Evolutionary conservation across 345 rosid species (phyloP).

Genomic region (Aquilaria yunnanensis): DNA sequence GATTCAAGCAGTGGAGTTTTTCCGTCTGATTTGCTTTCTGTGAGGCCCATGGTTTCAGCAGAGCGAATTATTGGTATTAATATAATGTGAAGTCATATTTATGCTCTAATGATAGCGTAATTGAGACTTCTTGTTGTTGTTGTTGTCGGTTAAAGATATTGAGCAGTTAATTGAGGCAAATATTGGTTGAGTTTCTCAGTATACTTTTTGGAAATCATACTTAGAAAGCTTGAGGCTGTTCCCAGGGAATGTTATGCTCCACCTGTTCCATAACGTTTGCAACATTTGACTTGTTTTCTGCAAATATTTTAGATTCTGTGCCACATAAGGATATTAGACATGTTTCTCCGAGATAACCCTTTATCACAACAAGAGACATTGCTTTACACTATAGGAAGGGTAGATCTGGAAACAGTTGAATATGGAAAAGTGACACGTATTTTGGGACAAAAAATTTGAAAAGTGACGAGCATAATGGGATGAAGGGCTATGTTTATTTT

Average conservation of each 20-base stretch:
- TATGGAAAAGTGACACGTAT: too few relatives aligned
- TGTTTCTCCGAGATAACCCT: too few relatives aligned
- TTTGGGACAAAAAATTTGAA: too few relatives aligned
- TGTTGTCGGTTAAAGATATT: background rate
- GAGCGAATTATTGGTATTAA: constrained; percentile 55
- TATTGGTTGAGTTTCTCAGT: background rate
- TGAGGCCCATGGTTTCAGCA: constrained; percentile 35
- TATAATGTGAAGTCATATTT: background rate
- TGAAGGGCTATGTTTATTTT: too few relatives aligned
- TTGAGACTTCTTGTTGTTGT: background rate
- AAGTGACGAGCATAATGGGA: too few relatives aligned
- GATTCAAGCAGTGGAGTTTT: constrained; percentile 43
- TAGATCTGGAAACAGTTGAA: too few relatives aligned
- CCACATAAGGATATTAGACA: too few relatives aligned
- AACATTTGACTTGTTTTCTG: too few relatives aligned
- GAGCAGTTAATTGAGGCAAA: too few relatives aligned
- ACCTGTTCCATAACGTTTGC: background rate
- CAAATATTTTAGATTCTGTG: too few relatives aligned
- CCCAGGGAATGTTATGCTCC: background rate
- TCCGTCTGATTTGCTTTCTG: constrained; percentile 57
- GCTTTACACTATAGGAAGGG: too few relatives aligned
- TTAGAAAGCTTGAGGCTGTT: constrained; percentile 1
- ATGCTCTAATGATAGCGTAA: background rate
- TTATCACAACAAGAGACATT: too few relatives aligned
- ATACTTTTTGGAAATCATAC: background rate